A percentile compares a stretch with the other conserved stretches of the same genome.
These are phyloP conservation scores for Bruguiera gymnorhiza DNA, from an alignment of 345 rosid genomes.

Conservation along the genomic window DNA sequence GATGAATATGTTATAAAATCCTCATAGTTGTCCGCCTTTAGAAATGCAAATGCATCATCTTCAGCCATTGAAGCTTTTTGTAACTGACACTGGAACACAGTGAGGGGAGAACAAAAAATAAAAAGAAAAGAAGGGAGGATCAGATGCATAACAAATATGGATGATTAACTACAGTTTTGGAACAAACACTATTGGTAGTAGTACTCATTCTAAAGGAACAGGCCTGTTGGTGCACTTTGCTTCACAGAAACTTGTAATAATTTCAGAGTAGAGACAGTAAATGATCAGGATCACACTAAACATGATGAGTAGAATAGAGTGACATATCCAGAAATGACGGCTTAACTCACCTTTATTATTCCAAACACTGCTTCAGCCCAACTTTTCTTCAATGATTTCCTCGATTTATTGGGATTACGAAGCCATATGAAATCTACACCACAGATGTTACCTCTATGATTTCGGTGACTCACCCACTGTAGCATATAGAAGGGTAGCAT, in stretches of 20 bases:
- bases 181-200: neutral
- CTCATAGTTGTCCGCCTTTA: slow-evolving; percentile 47
- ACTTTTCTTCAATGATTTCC: slow-evolving; percentile 54
- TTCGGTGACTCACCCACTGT: slow-evolving; percentile 97
- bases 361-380: slow-evolving; percentile 76
- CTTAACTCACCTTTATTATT: slow-evolving; percentile 53
- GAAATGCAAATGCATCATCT: slow-evolving; percentile 52
- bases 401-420: slow-evolving; percentile 54
- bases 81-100: slow-evolving; percentile 49
- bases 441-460: slow-evolving; percentile 94
- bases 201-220: no score
- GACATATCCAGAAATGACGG: neutral
- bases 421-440: slow-evolving; percentile 99
- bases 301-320: neutral
- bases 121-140: slow-evolving; percentile 14
- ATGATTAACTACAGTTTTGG: neutral
- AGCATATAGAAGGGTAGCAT: neutral
- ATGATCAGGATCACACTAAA: no score
- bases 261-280: no score
- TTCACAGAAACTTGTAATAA: no score
- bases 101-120: neutral
- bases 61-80: slow-evolving; percentile 56
- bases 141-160: neutral
- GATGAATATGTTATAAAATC: slow-evolving; percentile 50
- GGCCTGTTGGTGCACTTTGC: no score